Evolutionary conservation across 306 rosid genomes (phyloP).

Genomic region (Lathyrus sativus): DNA sequence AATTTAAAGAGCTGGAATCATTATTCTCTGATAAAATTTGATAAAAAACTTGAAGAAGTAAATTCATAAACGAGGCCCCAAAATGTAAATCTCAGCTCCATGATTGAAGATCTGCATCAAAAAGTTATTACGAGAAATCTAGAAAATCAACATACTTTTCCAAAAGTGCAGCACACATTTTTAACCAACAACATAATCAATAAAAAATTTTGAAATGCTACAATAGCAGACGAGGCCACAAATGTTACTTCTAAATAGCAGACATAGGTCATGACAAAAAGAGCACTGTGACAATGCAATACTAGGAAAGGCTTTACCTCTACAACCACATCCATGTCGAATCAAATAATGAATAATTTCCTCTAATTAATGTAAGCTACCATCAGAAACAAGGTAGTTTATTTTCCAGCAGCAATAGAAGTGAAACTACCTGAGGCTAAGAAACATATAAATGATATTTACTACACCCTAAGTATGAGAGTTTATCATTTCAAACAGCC

Average conservation of each 20-base stretch:
- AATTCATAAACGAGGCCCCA: constrained; percentile 15
- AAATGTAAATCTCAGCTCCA: constrained; percentile 36
- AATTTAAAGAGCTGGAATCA: background rate
- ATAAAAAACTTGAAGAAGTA: background rate
- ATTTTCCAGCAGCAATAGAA: constrained; percentile 9
- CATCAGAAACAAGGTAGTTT: constrained; percentile 16
- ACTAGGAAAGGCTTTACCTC: background rate
- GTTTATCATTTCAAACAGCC: constrained; percentile 18
- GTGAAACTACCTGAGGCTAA: constrained; percentile 24
- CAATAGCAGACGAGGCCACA: background rate
- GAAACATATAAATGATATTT: background rate
- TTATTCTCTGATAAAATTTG: constrained; percentile 1
- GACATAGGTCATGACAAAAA: constrained; percentile 24
- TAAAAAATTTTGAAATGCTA: constrained; percentile 25
- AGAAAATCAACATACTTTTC: constrained; percentile 2
- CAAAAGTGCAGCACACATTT: constrained; percentile 26
- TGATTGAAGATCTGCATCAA: constrained; percentile 46
- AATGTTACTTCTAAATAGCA: constrained; percentile 16
- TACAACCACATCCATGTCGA: constrained; percentile 11
- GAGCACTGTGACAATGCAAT: background rate
- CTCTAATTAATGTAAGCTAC: background rate
- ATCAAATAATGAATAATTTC: constrained; percentile 18
- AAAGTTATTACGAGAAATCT: constrained; percentile 30
- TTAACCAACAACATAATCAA: constrained; percentile 25
- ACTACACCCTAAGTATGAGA: constrained; percentile 16